These are phyloP conservation scores for Gnaphalium uliginosum DNA, from an alignment of 129 eudicot species.

Conservation along the genomic window DNA sequence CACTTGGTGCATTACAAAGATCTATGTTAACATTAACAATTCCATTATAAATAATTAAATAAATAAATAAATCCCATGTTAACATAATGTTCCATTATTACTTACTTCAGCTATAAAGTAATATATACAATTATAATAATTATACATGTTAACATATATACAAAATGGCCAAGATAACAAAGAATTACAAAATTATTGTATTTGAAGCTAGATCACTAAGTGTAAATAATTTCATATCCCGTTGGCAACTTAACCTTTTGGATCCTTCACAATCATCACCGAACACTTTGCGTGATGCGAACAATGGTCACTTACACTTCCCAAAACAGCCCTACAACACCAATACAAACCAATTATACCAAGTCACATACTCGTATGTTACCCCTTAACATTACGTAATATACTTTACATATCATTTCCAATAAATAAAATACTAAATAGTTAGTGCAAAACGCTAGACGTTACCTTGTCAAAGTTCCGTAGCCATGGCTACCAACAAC, in stretches of 20 bases:
- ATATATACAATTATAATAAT: too few species aligned
- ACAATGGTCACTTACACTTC: constrained; percentile 9
- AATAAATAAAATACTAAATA: background rate
- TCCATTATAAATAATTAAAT: too few species aligned
- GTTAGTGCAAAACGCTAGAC: background rate
- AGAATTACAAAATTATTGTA: background rate
- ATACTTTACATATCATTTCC: background rate
- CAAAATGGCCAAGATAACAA: too few species aligned
- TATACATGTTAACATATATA: too few species aligned
- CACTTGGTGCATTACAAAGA: too few species aligned
- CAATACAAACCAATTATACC: background rate
- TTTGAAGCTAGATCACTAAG: too few species aligned
- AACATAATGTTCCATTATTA: too few species aligned
- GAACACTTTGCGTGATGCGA: background rate
- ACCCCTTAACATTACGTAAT: background rate
- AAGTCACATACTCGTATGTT: background rate
- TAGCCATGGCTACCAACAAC: constrained; percentile 7
- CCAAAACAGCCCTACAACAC: background rate
- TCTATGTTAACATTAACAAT: too few species aligned
- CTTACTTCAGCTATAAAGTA: too few species aligned
- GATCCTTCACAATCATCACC: background rate
- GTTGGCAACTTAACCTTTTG: background rate
- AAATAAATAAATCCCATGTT: too few species aligned
- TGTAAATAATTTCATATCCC: background rate
- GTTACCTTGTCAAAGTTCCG: background rate